Conservation (phyloP, 2,329 filamentous ascomycete species). For the Colletotrichum graminicola region DNA sequence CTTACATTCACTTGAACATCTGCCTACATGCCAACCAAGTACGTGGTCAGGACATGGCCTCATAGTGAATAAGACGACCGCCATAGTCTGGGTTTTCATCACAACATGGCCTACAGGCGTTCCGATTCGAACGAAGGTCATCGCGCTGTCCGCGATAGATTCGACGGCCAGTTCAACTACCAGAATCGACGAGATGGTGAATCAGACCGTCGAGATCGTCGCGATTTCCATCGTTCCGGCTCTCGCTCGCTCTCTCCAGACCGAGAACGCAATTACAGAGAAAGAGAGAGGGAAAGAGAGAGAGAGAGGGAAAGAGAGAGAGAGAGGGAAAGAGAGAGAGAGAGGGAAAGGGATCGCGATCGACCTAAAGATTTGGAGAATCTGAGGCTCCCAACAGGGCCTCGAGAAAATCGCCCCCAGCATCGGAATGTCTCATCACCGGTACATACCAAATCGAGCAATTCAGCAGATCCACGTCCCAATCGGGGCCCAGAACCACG, state of each 20-base stretch:
- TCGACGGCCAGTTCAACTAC: constrained; percentile 18
- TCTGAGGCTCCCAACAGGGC: not conserved
- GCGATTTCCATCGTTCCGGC: not conserved
- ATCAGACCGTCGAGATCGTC: constrained; percentile 21
- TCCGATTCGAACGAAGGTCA: constrained; percentile 37
- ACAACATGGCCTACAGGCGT: constrained; percentile 20
- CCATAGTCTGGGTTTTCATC: not conserved
- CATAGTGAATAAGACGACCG: constrained; percentile 9
- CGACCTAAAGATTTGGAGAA: not conserved
- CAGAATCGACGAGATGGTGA: constrained; percentile 34
- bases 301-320: constrained; percentile 29
- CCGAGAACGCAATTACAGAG: not conserved
- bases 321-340: not conserved
- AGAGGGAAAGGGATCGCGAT: constrained; percentile 42
- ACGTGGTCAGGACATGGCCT: not conserved
- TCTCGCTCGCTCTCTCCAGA: constrained; percentile 20
- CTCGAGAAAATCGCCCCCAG: constrained; percentile 12
- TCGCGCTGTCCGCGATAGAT: constrained; percentile 36
- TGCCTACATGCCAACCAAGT: not conserved
- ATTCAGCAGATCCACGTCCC: not conserved
- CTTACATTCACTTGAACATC: not conserved
- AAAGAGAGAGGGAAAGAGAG: constrained; percentile 3
- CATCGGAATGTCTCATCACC: constrained; percentile 22
- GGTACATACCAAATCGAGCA: constrained; percentile 4
- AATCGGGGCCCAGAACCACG: constrained; percentile 4